These are phyloP conservation scores for Angomonas desouzai DNA, from an alignment of 208 protist species.

Conservation along the genomic window DNA sequence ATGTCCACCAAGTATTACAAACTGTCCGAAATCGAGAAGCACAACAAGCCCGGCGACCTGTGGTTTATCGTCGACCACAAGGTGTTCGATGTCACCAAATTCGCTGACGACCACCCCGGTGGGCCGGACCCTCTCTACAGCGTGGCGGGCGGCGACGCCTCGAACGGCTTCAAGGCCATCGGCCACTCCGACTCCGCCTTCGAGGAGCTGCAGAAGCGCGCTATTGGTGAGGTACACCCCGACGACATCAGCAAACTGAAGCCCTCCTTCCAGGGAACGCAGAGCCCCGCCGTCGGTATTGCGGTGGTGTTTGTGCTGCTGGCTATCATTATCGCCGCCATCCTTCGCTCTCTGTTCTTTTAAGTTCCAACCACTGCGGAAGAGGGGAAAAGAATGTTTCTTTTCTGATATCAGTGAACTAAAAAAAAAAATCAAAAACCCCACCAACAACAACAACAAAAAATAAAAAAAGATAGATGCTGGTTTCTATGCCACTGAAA, in stretches of 20 bases:
- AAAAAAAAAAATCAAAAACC: neutral
- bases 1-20: constrained; percentile 22
- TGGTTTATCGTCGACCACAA: constrained; percentile 81
- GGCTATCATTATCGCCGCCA: constrained; percentile 14
- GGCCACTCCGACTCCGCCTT: constrained; percentile 51
- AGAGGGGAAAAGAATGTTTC: neutral
- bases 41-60: constrained; percentile 44
- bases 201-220: constrained; percentile 41
- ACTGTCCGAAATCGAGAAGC: constrained; percentile 40
- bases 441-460: constrained; percentile 6
- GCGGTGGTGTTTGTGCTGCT: constrained; percentile 30
- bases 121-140: constrained; percentile 53
- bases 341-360: constrained; percentile 20
- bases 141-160: constrained; percentile 58
- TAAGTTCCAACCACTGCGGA: neutral
- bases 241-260: constrained; percentile 31
- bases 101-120: constrained; percentile 71
- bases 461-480: neutral
- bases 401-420: neutral
- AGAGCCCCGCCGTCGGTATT: constrained; percentile 20
- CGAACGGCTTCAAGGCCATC: constrained; percentile 61
- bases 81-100: constrained; percentile 72
- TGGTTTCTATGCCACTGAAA: neutral
- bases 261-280: constrained; percentile 18
- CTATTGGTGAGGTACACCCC: constrained; percentile 49